phyloP scores from a whole-genome alignment of 164 flowering plant species.

The Chloranthus sessilifolius region DNA sequence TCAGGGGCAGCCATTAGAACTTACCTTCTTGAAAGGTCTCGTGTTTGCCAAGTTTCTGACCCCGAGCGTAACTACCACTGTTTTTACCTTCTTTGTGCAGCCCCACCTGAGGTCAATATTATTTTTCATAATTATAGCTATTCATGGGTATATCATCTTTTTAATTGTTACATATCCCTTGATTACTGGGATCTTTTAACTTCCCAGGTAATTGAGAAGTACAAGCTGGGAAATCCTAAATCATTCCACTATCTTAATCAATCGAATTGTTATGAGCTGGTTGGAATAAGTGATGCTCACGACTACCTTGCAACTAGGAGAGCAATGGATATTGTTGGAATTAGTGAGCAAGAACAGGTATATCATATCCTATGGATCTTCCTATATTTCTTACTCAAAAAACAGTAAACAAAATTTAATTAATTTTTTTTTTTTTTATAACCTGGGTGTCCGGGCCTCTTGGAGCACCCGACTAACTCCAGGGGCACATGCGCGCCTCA shows the following conservation, averaged over 20 bases:
- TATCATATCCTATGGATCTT: conserved; percentile 4
- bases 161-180: conserved; percentile 3
- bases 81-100: conserved; percentile 83
- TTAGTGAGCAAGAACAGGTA: conserved; percentile 76
- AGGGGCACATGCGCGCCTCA: no score
- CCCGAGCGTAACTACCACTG: conserved; percentile 90
- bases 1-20: conserved; percentile 90
- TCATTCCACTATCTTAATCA: conserved; percentile 92
- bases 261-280: conserved; percentile 77
- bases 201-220: conserved; percentile 62
- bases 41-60: conserved; percentile 90
- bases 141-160: not conserved
- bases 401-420: not conserved
- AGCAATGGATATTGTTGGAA: conserved; percentile 88
- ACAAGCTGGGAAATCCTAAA: conserved; percentile 71
- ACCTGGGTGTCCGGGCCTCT: not conserved
- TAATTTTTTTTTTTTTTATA: not conserved
- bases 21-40: conserved; percentile 84
- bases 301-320: conserved; percentile 76
- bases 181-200: conserved; percentile 1
- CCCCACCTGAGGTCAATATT: conserved; percentile 59
- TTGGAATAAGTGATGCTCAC: conserved; percentile 61
- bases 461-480: no score
- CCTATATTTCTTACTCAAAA: not conserved
- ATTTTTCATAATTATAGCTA: not conserved